Base-by-base conservation (phyloP, 352 stramenopile genomes). In the Globisporangium cederbergense region DNA sequence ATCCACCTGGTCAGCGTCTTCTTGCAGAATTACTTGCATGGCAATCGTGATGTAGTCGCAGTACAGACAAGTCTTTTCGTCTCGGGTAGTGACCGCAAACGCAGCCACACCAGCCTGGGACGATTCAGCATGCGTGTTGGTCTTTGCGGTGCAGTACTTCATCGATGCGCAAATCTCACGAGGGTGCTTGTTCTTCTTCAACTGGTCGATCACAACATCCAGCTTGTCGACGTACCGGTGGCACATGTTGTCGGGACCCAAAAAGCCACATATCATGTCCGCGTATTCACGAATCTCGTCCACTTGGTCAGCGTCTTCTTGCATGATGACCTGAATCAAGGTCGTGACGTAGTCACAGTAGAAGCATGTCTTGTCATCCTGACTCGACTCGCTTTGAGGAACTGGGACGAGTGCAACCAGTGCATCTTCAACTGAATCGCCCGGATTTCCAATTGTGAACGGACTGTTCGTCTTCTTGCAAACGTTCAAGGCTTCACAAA, bases 201-300 rank as follows among this genome's bases (percentile, higher is more conserved):
- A 74, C 10, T 55, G 62, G 58, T 91, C 81, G 42, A 93, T 77
- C 8, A 88, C 74, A 30, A 68, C 78, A 47, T 92, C 79, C n/a
- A 93, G 53, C 53, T 93, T 69, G 52, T 81, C 74, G 32, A 92
- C 62, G 38, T 92, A 92, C 61, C 73, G 50, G 60, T 93, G 85
- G 51, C 83, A 93, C 3, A 74, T 54, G 51, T 81, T 91, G 25
- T 78, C 71, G 6, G 75, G 64, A 16, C 81, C 81, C 2, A 93
- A 72, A 64, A 90, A 83, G 62, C 79, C 75, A 55, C 85, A 93
- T 20, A 91, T 81, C 73, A 93, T 88, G 49, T 91, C 81, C 0
- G 82, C 81, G 50, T 86, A 89, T 59, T 73, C 53, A 3, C 83
- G 81, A 14, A 93, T 71, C 62, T 87, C 60, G 40, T 75, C 64